Evolutionary conservation across 1,284 basidiomycete species (phyloP).

Genomic region (Moesziomyces antarcticus): DNA sequence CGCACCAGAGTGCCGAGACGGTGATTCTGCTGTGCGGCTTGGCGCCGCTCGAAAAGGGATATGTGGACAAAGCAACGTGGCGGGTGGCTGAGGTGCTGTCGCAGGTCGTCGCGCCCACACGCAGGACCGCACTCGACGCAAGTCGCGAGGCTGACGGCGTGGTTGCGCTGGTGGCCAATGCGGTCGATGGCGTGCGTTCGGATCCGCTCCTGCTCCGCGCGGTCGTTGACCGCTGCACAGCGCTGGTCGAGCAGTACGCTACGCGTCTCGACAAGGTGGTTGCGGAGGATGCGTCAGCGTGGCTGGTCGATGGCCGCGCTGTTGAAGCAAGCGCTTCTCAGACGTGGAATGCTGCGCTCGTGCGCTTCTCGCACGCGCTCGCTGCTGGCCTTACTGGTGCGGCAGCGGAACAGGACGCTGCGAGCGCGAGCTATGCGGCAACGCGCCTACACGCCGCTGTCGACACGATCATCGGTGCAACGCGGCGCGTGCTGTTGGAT

Average conservation of each 20-base stretch:
- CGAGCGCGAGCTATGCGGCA: constrained; percentile 1
- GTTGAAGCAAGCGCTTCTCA: constrained; percentile 8
- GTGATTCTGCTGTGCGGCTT: constrained; percentile 85
- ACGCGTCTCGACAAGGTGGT: background rate
- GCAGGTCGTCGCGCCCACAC: constrained; percentile 60
- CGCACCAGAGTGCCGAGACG: constrained; percentile 90
- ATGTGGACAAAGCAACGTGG: constrained; percentile 83
- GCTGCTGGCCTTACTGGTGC: constrained; percentile 1
- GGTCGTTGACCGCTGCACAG: constrained; percentile 77
- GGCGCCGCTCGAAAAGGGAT: constrained; percentile 82
- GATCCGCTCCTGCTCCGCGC: constrained; percentile 85
- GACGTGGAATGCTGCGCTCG: constrained; percentile 23
- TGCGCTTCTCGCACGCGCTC: constrained; percentile 20
- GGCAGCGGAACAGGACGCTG: constrained; percentile 11
- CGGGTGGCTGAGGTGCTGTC: constrained; percentile 80
- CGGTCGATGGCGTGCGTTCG: constrained; percentile 90
- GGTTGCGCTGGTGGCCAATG: constrained; percentile 76
- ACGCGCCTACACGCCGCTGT: background rate
- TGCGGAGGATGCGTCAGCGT: constrained; percentile 8
- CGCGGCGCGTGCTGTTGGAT: background rate
- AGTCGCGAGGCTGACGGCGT: constrained; percentile 13
- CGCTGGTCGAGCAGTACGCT: constrained; percentile 66
- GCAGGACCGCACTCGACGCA: background rate
- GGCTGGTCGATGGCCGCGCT: background rate
- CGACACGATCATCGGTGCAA: background rate